Conservation (phyloP, 495 filamentous ascomycete genomes). For the Penicillium maclennaniae region DNA sequence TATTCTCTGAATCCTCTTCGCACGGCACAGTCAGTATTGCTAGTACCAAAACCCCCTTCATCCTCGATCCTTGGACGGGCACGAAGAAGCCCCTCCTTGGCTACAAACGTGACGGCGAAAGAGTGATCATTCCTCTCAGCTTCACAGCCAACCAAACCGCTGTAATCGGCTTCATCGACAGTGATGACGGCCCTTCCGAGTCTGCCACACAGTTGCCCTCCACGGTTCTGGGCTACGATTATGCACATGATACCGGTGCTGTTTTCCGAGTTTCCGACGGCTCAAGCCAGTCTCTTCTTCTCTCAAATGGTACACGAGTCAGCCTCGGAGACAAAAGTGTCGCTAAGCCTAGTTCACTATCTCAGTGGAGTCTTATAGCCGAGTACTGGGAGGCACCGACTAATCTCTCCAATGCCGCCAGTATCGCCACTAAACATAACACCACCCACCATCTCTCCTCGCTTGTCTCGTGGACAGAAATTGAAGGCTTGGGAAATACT, state of each 20-base stretch:
- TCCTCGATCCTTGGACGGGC: conserved; percentile 42
- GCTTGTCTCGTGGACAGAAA: conserved; percentile 37
- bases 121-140: conserved; percentile 24
- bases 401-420: conserved; percentile 26
- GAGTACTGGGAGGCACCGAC: conserved; percentile 38
- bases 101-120: conserved; percentile 20
- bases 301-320: conserved; percentile 28
- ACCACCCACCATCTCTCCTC: conserved; percentile 25
- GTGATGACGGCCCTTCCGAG: not conserved
- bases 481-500: conserved; percentile 59
- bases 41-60: conserved; percentile 28
- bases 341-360: conserved; percentile 17
- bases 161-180: conserved; percentile 31
- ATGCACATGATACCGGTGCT: conserved; percentile 6
- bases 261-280: conserved; percentile 17
- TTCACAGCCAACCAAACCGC: conserved; percentile 34
- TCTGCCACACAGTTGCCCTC: conserved; percentile 11
- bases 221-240: conserved; percentile 17
- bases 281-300: conserved; percentile 4
- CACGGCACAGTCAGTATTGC: conserved; percentile 24
- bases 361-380: conserved; percentile 40
- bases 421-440: conserved; percentile 25
- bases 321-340: conserved; percentile 5
- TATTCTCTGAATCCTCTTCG: conserved; percentile 34
- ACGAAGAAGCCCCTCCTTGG: conserved; percentile 26